These are phyloP conservation scores for Alternaria sp. DNA, from an alignment of 2,329 filamentous ascomycete species.

Conservation along the genomic window DNA sequence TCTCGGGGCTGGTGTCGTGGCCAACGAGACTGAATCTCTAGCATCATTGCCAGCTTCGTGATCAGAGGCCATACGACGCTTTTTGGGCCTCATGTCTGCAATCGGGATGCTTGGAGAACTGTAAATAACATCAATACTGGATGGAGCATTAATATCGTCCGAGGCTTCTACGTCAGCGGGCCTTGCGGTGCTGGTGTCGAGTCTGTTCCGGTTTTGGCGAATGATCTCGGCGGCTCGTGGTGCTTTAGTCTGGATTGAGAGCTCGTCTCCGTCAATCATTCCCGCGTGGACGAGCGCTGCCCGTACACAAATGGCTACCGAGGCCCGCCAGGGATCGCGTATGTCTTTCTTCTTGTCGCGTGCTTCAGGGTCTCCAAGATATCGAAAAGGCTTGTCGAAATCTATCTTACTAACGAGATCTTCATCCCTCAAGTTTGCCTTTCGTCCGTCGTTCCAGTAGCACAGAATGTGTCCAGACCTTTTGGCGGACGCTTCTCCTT, in stretches of 20 bases:
- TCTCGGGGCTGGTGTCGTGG: neutral
- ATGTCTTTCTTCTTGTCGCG: neutral
- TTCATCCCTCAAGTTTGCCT: neutral
- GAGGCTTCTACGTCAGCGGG: neutral
- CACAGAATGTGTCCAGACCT: neutral
- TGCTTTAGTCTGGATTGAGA: neutral
- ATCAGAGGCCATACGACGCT: neutral
- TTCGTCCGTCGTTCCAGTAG: neutral
- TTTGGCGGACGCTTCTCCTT: neutral
- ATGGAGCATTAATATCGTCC: neutral
- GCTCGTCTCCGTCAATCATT: neutral
- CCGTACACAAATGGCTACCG: neutral
- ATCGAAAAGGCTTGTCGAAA: neutral
- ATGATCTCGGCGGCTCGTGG: neutral
- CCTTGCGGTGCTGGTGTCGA: neutral
- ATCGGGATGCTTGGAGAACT: neutral
- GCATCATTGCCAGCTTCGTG: neutral
- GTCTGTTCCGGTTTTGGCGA: neutral
- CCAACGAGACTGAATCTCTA: neutral
- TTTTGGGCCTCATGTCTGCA: neutral
- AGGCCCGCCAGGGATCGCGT: neutral
- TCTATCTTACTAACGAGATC: neutral
- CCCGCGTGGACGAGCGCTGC: neutral
- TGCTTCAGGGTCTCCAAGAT: neutral
- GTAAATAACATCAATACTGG: neutral